Evolutionary conservation across 2,329 filamentous ascomycete genomes (phyloP), one percentile per base, ranked within the genome.

Genomic region (Colletotrichum phormii): DNA sequence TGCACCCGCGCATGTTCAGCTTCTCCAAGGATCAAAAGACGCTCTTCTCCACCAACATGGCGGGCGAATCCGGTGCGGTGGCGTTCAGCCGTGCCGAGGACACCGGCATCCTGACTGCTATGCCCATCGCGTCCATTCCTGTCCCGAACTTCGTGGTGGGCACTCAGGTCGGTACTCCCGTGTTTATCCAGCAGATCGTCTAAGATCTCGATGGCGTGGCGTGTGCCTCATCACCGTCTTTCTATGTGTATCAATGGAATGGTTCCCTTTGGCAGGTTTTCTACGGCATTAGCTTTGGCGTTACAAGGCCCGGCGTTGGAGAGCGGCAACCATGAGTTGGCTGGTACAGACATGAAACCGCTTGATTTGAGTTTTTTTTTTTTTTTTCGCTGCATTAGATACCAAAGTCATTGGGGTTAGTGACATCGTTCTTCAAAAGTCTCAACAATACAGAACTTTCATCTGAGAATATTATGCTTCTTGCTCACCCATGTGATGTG

Each of bases 11-110:
- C 75, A 86, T 87, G 84, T 84, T 89, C 74, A 85, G 82, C 76
- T 77, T 82, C 54, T 79, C 81, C 71, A 78, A 73, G 9, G 79
- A 82, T 69, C 78, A 82, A 71, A 74, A 63, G 62, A 63, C 81
- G 12, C 75, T 88, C 58, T 87, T 87, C 75, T 81, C 84, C n/a
- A 83, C 81, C n/a, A 88, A 88, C 80, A 82, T 86, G 79, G 79
- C 78, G 64, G 86, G 85, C 46, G 74, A 74, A 15, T 86, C 88
- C 5, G 79, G 61, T 12, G 8, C 54, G 5, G 24, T 83, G 4
- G 86, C 83, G n/a, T 54, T 73, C 57, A 46, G 11, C 58, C 67
- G 67, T 53, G 67, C 22, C 59, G 72, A 75, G 29, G 49, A 64
- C 24, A 71, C 77, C 29, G 82, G 83, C 57, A 78, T 76, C 59